Evolutionary conservation across 1,139 yeast genomes (phyloP), one percentile per base, ranked within the genome.

Genomic region (Pichia sp.): DNA sequence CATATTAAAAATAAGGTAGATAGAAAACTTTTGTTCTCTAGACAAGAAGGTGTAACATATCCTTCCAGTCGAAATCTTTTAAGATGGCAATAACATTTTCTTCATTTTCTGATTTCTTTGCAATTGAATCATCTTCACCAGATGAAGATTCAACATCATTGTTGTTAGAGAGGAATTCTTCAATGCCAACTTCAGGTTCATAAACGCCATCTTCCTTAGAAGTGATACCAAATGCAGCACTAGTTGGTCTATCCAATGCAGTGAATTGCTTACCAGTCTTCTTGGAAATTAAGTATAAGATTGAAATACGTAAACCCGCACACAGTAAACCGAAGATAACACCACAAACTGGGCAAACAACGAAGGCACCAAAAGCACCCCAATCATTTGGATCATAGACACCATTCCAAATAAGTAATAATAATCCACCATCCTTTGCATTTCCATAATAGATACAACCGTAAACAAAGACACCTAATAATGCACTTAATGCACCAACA

Each of bases 351-450:
- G 97, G 96, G 1, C 97, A 95, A 55, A 82, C 85, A 7, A 86
- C 94, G 67, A 89, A 89, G 1, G 97, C 96, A 29, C 95, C 97
- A 68, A 89, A 90, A 0, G 95, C 81, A 59, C 95, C 87, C 97
- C 97, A 90, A 64, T 90, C 97, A 48, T 76, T 78, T 15, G 76
- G 68, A 52, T 76, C 71, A 63, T 90, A 90, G 38, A 90, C 69
- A 45, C 97, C 97, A 56, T 87, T 79, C 78, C 85, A 79, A 43
- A 85, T 68, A 51, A 89, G 73, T 50, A 85, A 64, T 43, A 89
- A 72, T 54, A 75, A 74, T n/a, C 85, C 96, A 56, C 97, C 97
- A 52, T 82, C 84, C 50, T 68, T 65, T 8, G 95, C 92, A 59
- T 70, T 68, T 39, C 71, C 75, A 61, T 82, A 88, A 69, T 88